phyloP scores from a whole-genome alignment of 495 filamentous ascomycete species.

The Trichoderma erinaceum region DNA sequence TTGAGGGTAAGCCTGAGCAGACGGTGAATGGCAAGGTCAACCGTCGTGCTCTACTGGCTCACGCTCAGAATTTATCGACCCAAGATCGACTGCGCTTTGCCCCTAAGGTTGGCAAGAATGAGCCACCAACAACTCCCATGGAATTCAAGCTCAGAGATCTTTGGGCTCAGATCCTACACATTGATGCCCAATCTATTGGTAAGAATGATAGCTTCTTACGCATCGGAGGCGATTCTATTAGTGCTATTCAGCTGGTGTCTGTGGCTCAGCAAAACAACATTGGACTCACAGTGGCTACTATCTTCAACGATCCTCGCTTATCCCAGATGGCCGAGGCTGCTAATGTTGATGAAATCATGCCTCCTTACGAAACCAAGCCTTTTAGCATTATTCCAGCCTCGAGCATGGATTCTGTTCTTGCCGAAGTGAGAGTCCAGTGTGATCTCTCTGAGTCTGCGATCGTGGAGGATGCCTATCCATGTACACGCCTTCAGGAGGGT shows the following conservation, averaged over 20 bases:
- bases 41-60: constrained; percentile 44
- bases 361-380: constrained; percentile 19
- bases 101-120: constrained; percentile 19
- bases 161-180: constrained; percentile 32
- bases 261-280: constrained; percentile 30
- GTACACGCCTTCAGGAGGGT: constrained; percentile 39
- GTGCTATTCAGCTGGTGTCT: constrained; percentile 34
- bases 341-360: constrained; percentile 21
- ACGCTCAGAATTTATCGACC: constrained; percentile 29
- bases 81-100: constrained; percentile 28
- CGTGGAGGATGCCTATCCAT: constrained; percentile 11
- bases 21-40: constrained; percentile 54
- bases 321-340: constrained; percentile 9
- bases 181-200: constrained; percentile 21
- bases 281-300: neutral
- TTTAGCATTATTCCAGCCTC: neutral
- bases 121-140: constrained; percentile 25
- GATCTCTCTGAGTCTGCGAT: neutral
- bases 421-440: neutral
- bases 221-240: constrained; percentile 38
- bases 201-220: constrained; percentile 36
- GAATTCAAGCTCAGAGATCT: constrained; percentile 26
- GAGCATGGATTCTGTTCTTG: neutral
- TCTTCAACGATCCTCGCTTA: constrained; percentile 14
- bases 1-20: constrained; percentile 4